Base-by-base conservation (phyloP, 2,329 filamentous ascomycete species). In the Lachnellula cervina region DNA sequence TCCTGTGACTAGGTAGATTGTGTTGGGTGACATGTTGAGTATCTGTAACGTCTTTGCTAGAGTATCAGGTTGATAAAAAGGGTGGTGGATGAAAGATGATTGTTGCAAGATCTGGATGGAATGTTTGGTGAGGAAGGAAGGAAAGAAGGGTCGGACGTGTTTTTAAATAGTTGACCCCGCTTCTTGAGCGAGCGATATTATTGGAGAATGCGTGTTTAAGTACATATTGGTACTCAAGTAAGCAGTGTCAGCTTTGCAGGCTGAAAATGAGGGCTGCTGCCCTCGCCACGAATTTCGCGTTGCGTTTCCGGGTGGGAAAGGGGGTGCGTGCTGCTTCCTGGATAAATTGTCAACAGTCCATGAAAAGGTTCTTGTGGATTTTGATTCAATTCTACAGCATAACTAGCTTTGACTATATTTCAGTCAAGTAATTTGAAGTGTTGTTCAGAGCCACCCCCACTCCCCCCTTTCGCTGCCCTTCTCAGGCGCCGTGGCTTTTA, bases 1-100 rank as follows among this genome's bases (percentile, higher is more conserved):
- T 34, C 67, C 67, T 13, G 67, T 69, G 44, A 68, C 58, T 19
- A 69, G 54, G 51, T 63, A 67, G 43, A 58, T 51, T 25, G 51
- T 60, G 21, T 58, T 45, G 1, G 13, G 11, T 7, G 28, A 14
- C 63, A 64, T 66, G 13, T 45, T 59, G 21, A 55, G 25, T 48
- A 6, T 25, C 44, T 28, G 42, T 13, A 38, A 45, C 23, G 11
- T 2, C 2, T 34, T n/a, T 40, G 1, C 9, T 44, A 19, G 28
- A 28, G 9, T 50, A 47, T 59, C 5, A 17, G 14, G 6, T 1
- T 2, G 37, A 17, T 40, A 4, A 3, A n/a, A 40, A 2, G n/a
- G 37, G 37, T 40, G 37, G 14, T 16, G 37, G 37, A 7, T 17
- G 37, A n/a, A 3, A 5, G 16, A n/a, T n/a, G 2, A 16, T 16